These are phyloP conservation scores for Casuarina cunninghamiana DNA, from an alignment of 306 rosid genomes.

Conservation along the genomic window DNA sequence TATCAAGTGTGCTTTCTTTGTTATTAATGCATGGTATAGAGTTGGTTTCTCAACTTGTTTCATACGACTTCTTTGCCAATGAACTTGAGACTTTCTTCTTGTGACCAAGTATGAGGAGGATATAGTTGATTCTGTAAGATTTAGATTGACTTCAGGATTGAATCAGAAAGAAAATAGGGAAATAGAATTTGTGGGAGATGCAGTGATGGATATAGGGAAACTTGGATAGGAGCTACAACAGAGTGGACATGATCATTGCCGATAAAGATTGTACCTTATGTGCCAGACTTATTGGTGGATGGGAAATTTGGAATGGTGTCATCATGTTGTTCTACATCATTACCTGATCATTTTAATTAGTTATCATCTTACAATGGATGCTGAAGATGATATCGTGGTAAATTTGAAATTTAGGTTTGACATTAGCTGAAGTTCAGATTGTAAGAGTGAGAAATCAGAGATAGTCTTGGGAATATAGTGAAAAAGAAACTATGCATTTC, in stretches of 20 bases:
- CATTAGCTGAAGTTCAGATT: neutral
- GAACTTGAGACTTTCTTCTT: neutral
- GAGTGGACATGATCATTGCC: no score
- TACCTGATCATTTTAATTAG: neutral
- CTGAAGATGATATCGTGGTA: neutral
- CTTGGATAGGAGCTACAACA: no score
- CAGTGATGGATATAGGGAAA: neutral
- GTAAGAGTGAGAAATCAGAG: neutral
- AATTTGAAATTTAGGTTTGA: no score
- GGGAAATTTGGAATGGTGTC: neutral
- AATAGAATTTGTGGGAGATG: neutral
- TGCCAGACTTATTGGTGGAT: neutral
- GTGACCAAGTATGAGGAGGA: neutral
- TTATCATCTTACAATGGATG: neutral
- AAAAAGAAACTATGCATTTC: neutral
- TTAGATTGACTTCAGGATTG: neutral
- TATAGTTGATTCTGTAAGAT: neutral
- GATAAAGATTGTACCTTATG: no score
- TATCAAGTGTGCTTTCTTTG: neutral
- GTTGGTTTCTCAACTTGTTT: no score
- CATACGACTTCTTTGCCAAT: neutral
- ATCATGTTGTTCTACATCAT: no score
- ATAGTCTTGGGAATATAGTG: neutral
- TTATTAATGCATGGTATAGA: neutral
- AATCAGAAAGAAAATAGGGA: neutral